Base-by-base conservation (phyloP, 2,329 filamentous ascomycete species). In the Alternaria postmessia region DNA sequence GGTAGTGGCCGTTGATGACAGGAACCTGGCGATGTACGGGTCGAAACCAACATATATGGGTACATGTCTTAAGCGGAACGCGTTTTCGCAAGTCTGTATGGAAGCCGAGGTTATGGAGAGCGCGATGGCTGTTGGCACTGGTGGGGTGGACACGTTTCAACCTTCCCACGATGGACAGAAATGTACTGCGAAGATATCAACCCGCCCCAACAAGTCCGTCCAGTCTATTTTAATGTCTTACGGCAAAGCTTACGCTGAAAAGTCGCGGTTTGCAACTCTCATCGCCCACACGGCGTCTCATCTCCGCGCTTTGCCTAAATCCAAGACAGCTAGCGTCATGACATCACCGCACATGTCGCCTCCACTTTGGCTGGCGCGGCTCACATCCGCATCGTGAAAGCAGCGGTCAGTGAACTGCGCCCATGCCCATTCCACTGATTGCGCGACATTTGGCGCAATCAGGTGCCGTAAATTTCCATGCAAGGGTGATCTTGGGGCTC, bases 381-480 rank as follows among this genome's bases (percentile, higher is more conserved):
- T 54, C 46, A 51, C 47, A 41, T 48, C 51, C 54, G 54, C 61
- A 51, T 65, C 26, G 58, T 58, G 51, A 54, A 57, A 67, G 46
- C 53, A 52, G 65, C 64, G 62, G 64, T 67, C 65, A 66, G 64
- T 53, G 30, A 54, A 54, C 49, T 58, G 59, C 51, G 43, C 28
- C 59, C 47, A 51, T 57, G 30, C 53, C 51, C 46, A 38, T 34
- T 32, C 42, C 18, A 57, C 54, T 57, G 38, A 62, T 56, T 63
- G 65, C 63, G 61, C 55, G 56, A 59, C 43, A 52, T 63, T 53
- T 53, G 49, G 59, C 59, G 60, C 66, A 67, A 66, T 70, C 68
- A 69, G 55, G 57, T 38, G 54, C 52, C 52, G 36, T 48, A 22
- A 30, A 46, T 51, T 36, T 30, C 43, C 39, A 56, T 61, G 63